Evolutionary conservation across 805 yeast species (phyloP), one percentile per base, ranked within the genome.

Genomic region (Suhomyces kilbournensis): DNA sequence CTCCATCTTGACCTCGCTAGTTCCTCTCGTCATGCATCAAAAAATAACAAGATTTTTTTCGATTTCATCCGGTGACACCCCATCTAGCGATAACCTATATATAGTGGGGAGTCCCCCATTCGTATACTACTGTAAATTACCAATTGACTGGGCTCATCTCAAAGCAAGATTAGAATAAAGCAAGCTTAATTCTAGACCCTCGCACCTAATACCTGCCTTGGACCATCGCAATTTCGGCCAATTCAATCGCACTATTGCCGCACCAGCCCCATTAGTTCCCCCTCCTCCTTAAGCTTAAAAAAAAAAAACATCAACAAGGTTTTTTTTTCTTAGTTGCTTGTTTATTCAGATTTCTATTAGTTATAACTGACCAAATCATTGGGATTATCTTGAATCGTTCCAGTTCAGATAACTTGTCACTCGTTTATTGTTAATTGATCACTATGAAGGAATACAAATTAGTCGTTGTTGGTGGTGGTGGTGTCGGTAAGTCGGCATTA

Each of bases 391-490:
- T 26, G 12, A 26, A 26, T 26, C 28, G 28, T 26, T 26, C 28
- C 28, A 8, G 12, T 35, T 15, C 32, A 28, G 32, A 28, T 30
- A 14, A 14, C 34, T 35, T 17, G 22, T 38, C 42, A 38, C 42
- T 38, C 42, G 42, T 17, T 38, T 19, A 38, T 38, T 38, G 14
- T 38, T 38, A 38, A 38, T 28, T 28, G 32, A 28, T 28, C 5
- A 28, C 32, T 28, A 77, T 82, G 52, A 80, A 87, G 69, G 97
- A 92, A 70, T 93, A 85, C 69, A 91, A 96, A 67, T 74, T 94
- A 54, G 99, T 94, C 4, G 97, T 93, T 44, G 97, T 93, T 52
- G 99, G 98, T 52, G 97, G 97, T 39, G 98, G 98, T 66, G 97
- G 97, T 72, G 99, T 94, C 51, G 99, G 99, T 73, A 94, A 94